Evolutionary conservation across 2,329 filamentous ascomycete species (phyloP), one percentile per base, ranked within the genome.

Genomic region (Colletotrichum eleusines): DNA sequence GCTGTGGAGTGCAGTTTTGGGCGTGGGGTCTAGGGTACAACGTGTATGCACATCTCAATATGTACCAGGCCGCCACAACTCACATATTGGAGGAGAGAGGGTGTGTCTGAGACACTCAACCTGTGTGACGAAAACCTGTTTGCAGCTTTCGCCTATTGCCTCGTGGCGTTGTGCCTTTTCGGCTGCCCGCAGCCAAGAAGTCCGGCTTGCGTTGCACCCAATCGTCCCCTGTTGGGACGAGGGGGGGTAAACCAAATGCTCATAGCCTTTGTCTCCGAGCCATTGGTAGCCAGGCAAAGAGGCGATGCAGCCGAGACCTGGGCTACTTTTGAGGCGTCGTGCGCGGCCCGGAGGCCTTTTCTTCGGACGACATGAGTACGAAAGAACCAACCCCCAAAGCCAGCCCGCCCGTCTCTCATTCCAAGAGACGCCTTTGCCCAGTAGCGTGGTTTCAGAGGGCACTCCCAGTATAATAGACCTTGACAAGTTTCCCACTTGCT

Each of bases 81-180:
- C 35, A 67, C 42, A 28, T 40, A 62, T 61, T 31, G 33, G 35
- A 44, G 26, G 35, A 40, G 28, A 18, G 23, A 14, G 46, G n/a
- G 46, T 9, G 6, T 51, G 53, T 69, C 65, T 70, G 63, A 70
- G 67, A 70, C 67, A 48, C 16, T 33, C 20, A 60, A 63, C 44
- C 53, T 55, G 58, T 68, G 44, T 42, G 33, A 63, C 64, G 51
- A 63, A 66, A 66, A 71, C 58, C 64, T 71, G 68, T 59, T 68
- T 59, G 58, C 64, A 55, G 57, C 50, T 44, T 42, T 53, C 50
- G 59, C 46, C 51, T 46, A 42, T 53, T 14, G 44, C 68, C 68
- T 71, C 64, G 68, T 71, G 64, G 68, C 68, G 64, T 63, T 31
- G 58, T 58, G 59, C 53, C 23, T 63, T 67, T 58, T 58, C 64